These are phyloP conservation scores for Cadophora sp. DNA, from an alignment of 2,329 filamentous ascomycete species.

Conservation along the genomic window DNA sequence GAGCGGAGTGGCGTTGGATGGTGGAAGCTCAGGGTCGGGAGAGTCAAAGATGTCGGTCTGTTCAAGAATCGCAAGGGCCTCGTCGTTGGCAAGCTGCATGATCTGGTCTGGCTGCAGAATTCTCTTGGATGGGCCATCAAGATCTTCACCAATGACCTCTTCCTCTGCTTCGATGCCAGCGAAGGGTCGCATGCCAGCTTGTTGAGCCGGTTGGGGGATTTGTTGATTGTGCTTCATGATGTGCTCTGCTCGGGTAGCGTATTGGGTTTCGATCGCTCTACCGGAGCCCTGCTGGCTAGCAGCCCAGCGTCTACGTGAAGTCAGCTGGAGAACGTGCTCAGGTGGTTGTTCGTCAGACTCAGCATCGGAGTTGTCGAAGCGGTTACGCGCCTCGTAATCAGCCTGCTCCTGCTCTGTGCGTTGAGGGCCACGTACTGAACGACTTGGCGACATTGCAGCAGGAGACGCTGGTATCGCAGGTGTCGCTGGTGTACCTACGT, in stretches of 20 bases:
- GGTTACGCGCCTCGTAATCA: not conserved
- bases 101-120: not conserved
- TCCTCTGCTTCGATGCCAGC: not conserved
- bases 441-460: not conserved
- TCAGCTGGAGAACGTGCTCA: not conserved
- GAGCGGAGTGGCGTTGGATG: not conserved
- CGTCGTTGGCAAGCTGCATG: not conserved
- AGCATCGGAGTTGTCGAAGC: slow-evolving; percentile 2
- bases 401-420: not conserved
- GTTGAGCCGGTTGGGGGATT: not conserved
- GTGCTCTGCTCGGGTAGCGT: not conserved
- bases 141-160: not conserved
- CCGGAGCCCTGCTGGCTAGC: not conserved
- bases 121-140: not conserved
- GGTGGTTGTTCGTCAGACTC: not conserved
- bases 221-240: not conserved
- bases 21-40: not conserved
- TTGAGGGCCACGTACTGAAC: not conserved
- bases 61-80: not conserved
- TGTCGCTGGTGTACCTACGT: not conserved
- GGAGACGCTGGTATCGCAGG: not conserved
- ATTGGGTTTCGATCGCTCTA: not conserved
- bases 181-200: too few species aligned
- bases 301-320: not conserved
- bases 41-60: not conserved